A percentile compares a stretch with the other conserved stretches of the same genome.
Conservation (phyloP, 257 asterid genomes). For the Solanum microdontum region DNA sequence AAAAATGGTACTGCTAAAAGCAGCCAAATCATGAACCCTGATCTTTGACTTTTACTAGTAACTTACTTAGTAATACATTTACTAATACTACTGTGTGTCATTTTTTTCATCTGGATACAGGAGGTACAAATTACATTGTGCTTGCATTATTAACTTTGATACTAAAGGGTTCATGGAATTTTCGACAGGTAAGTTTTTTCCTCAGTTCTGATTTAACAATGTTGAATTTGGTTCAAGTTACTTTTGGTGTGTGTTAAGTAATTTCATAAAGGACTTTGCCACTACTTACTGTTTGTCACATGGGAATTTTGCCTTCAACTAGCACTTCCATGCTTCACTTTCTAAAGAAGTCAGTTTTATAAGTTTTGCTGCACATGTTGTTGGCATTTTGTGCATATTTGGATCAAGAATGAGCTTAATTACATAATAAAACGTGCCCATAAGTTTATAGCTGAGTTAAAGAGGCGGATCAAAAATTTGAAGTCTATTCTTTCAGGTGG, state of each 20-base stretch:
- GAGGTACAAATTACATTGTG: conserved; percentile 83
- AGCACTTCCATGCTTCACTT: background rate
- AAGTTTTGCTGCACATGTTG: background rate
- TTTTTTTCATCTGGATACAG: conserved; percentile 16
- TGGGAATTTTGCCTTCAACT: background rate
- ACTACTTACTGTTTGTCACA: background rate
- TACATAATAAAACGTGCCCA: background rate
- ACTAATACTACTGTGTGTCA: background rate
- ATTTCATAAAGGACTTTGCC: background rate
- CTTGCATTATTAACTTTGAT: conserved; percentile 73
- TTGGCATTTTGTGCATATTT: background rate
- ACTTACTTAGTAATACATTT: too few species aligned
- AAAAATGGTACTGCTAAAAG: background rate
- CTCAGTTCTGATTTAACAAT: background rate
- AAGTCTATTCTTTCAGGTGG: conserved; percentile 42
- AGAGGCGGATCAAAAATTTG: background rate
- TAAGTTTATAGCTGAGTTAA: background rate
- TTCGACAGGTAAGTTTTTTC: conserved; percentile 58
- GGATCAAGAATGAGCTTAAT: background rate
- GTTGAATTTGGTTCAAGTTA: background rate
- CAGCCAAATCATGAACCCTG: background rate
- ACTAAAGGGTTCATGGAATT: conserved; percentile 80
- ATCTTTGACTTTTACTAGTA: background rate
- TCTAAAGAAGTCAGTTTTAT: background rate
- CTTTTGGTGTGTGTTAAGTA: background rate